Conservation (phyloP, 2,329 filamentous ascomycete species). For the Calonectria pseudoreteaudii region DNA sequence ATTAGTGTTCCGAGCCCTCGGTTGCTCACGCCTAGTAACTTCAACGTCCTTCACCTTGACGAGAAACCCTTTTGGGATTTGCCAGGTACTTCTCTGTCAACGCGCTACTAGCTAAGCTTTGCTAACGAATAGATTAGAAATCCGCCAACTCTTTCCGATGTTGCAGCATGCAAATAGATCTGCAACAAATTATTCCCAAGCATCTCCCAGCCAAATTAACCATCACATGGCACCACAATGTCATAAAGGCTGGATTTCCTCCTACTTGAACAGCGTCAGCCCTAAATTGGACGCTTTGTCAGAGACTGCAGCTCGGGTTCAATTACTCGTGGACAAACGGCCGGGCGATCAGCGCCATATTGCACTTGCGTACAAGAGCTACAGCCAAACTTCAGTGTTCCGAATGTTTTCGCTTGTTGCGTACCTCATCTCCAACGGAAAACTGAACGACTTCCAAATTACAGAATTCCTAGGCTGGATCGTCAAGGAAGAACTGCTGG, state of each 20-base stretch:
- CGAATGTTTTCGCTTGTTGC: not conserved
- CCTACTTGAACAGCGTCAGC: not conserved
- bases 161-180: not conserved
- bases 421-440: not conserved
- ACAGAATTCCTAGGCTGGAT: not conserved
- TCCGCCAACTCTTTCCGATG: not conserved
- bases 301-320: not conserved
- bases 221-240: not conserved
- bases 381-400: not conserved
- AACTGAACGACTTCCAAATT: not conserved
- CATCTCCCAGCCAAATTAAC: not conserved
- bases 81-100: not conserved
- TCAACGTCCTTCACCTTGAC: not conserved
- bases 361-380: not conserved
- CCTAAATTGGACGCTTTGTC: not conserved
- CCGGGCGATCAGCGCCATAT: not conserved
- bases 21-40: not conserved
- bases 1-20: not conserved
- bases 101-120: accelerated
- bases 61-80: not conserved
- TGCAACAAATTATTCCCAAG: not conserved
- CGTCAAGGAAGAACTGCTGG: not conserved
- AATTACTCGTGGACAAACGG: not conserved
- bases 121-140: not conserved
- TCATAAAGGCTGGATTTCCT: not conserved